Evolutionary conservation across 352 stramenopile genomes (phyloP).

Genomic region (Peronospora belbahrii): DNA sequence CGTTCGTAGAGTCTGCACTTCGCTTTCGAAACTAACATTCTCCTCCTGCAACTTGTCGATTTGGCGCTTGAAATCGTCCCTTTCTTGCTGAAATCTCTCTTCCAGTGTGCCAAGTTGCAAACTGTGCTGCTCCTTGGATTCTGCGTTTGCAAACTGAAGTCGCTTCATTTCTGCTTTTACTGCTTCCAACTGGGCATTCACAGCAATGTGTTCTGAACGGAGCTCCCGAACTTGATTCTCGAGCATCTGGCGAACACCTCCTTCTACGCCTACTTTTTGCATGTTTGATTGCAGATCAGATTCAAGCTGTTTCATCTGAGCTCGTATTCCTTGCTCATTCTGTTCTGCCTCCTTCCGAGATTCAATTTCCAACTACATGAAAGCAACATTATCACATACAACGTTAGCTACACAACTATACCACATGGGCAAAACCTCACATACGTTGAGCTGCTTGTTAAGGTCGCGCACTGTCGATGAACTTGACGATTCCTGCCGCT

Average conservation of each 20-base stretch:
- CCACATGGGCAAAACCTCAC: conserved; percentile 1
- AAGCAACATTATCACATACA: background rate
- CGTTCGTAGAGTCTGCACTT: conserved; percentile 55
- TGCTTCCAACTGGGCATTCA: conserved; percentile 76
- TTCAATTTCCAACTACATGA: conserved; percentile 20
- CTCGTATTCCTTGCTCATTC: conserved; percentile 27
- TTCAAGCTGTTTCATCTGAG: conserved; percentile 42
- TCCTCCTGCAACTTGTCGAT: conserved; percentile 62
- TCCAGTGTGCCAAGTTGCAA: conserved; percentile 29
- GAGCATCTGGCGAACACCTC: conserved; percentile 59
- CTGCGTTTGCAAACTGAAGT: conserved; percentile 31
- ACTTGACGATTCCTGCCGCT: conserved; percentile 44
- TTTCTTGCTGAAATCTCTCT: conserved; percentile 35
- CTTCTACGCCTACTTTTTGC: conserved; percentile 52
- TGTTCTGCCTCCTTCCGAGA: conserved; percentile 25
- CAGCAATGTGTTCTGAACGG: conserved; percentile 61
- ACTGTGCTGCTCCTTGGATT: conserved; percentile 31
- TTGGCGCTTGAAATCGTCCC: conserved; percentile 25
- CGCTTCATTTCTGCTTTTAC: conserved; percentile 65
- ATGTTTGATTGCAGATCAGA: conserved; percentile 41
- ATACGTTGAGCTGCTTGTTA: conserved; percentile 40
- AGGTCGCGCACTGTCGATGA: conserved; percentile 40
- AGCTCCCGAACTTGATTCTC: conserved; percentile 66
- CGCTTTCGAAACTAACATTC: conserved; percentile 68
- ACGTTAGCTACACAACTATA: conserved; percentile 1